Base-by-base conservation (phyloP, 1,284 basidiomycete genomes). In the Ganoderma lingzhi region DNA sequence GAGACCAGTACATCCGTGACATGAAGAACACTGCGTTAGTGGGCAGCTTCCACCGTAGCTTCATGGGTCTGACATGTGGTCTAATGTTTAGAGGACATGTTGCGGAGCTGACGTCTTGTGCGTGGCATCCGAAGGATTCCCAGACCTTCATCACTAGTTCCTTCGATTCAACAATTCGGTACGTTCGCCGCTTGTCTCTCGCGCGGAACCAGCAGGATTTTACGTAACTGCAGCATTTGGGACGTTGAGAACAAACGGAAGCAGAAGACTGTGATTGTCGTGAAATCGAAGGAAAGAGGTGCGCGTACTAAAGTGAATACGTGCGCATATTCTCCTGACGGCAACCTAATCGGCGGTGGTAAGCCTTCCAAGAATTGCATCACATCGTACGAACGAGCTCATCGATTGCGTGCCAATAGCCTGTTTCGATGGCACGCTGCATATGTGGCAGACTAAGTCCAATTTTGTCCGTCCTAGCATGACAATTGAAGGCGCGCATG, bases 1-100 rank as follows among this genome's bases (percentile, higher is more conserved):
- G 98, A 44, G 98, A 99, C 82, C 95, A 94, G 72, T 99, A 99
- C 79, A 94, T 99, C 76, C 91, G 98, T 65, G 98, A 99, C 82
- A 98, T 99, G 95, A 96, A 96, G 80, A 93, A 98, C 78, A 99
- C 98, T 37, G 72, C 78, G 79, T 69, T 87, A 89, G 96, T 96
- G 75, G 74, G 28, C 58, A 63, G n/a, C 66, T n/a, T 59, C 53
- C 63, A 67, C 35, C 51, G 48, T 56, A 59, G 64, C 65, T 42
- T 2, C 59, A 23, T 12, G 39, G 30, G 15, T 8, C 41, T 61
- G 28, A 61, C 23, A 32, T 41, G 10, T 9, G 59, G 39, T 28
- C 39, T 61, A 5, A 42, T 42, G 64, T 51, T 17, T 76, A 98
- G 96, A 60, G 98, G 98, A 2, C 98, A 99, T 81, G 96, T 98